phyloP scores from a whole-genome alignment of 257 asterid species.

The Nicotiana obtusifolia region DNA sequence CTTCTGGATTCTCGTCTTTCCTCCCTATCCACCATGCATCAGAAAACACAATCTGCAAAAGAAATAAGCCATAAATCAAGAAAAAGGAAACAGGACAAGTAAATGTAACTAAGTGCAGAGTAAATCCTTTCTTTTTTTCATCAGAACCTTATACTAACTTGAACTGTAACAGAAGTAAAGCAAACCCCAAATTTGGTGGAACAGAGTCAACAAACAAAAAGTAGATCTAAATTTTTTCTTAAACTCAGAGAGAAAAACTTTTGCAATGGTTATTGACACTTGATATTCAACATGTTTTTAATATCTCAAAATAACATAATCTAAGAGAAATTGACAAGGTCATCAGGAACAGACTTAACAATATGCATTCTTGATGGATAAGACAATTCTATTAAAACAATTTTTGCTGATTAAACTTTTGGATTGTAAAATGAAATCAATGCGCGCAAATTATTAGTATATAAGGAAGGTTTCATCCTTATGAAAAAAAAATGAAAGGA shows the following conservation, averaged over 20 bases:
- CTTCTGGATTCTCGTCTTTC: constrained; percentile 84
- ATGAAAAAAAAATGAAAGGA: no score
- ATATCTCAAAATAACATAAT: background rate
- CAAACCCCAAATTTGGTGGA: background rate
- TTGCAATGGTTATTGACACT: background rate
- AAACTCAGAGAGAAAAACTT: background rate
- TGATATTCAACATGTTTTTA: background rate
- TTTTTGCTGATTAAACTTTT: background rate
- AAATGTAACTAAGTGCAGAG: background rate
- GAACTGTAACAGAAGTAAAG: background rate
- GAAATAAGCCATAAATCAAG: constrained; percentile 16
- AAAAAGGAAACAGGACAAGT: background rate
- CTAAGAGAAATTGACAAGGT: background rate
- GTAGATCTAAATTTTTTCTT: background rate
- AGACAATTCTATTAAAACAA: background rate
- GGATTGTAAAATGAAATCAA: background rate
- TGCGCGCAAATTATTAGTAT: background rate
- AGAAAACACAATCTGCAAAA: constrained; percentile 71
- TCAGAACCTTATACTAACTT: background rate
- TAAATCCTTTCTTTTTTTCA: background rate
- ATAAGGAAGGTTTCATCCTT: background rate
- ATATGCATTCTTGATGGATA: background rate
- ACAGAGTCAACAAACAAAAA: background rate
- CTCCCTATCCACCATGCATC: constrained; percentile 98
- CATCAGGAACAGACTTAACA: background rate